Conservation (phyloP, 1,139 yeast species). For the Geotrichum europaeum region DNA sequence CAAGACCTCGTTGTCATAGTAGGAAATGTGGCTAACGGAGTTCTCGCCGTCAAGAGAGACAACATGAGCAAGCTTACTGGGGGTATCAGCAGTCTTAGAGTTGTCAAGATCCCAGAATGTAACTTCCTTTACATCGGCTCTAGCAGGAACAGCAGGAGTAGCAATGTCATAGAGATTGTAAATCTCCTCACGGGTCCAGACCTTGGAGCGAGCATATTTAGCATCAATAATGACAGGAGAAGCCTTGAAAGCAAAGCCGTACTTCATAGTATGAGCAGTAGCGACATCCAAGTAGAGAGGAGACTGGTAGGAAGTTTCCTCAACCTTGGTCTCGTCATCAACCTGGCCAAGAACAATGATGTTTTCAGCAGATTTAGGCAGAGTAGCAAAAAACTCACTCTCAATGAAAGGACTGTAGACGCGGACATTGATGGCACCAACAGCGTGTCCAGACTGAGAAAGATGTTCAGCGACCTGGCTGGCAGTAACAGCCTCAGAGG, state of each 20-base stretch:
- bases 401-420: slow-evolving; percentile 62
- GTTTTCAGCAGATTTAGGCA: slow-evolving; percentile 55
- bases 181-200: slow-evolving; percentile 25
- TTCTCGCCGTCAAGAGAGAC: slow-evolving; percentile 60
- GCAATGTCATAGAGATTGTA: slow-evolving; percentile 24
- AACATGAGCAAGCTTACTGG: slow-evolving; percentile 64
- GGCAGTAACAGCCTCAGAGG: slow-evolving; percentile 57
- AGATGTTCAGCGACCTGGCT: slow-evolving; percentile 35
- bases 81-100: slow-evolving; percentile 41
- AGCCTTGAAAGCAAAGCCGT: slow-evolving; percentile 24
- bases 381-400: slow-evolving; percentile 49
- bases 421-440: slow-evolving; percentile 68
- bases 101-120: slow-evolving; percentile 48
- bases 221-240: slow-evolving; percentile 27
- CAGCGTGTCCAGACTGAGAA: slow-evolving; percentile 34
- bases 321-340: slow-evolving; percentile 35
- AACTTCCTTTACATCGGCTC: slow-evolving; percentile 34
- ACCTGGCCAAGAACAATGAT: slow-evolving; percentile 62
- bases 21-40: slow-evolving; percentile 51
- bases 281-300: slow-evolving; percentile 61
- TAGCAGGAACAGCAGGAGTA: slow-evolving; percentile 18
- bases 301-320: slow-evolving; percentile 30
- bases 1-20: slow-evolving; percentile 60
- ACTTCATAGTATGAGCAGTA: slow-evolving; percentile 52
- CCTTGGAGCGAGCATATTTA: slow-evolving; percentile 29